phyloP scores from a whole-genome alignment of 1,284 basidiomycete species.

The Puccinia hordei region DNA sequence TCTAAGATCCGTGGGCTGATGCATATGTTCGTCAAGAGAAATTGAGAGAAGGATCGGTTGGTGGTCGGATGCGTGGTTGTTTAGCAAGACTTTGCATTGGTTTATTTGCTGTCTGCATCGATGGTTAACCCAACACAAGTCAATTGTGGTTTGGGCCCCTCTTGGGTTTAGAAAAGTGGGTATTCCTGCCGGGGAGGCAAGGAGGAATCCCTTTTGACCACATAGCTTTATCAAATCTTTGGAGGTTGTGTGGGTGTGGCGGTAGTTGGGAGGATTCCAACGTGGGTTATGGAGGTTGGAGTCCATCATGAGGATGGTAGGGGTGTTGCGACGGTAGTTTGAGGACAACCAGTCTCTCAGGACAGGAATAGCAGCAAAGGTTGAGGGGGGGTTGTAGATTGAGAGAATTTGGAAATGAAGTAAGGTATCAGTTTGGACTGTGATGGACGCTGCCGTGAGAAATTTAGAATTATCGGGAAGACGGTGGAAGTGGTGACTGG shows the following conservation, averaged over 20 bases:
- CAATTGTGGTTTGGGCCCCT: too few species aligned
- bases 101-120: neutral
- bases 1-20: neutral
- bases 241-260: neutral
- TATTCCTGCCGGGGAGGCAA: too few species aligned
- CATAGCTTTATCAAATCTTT: neutral
- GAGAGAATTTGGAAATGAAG: neutral
- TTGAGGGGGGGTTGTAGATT: neutral
- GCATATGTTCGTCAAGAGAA: neutral
- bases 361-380: neutral
- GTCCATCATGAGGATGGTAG: conserved; percentile 6
- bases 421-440: neutral
- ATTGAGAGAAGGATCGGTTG: conserved; percentile 7
- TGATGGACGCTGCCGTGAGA: neutral
- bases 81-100: neutral
- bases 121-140: conserved; percentile 14
- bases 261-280: neutral
- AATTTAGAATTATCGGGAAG: neutral
- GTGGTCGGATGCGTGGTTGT: conserved; percentile 40
- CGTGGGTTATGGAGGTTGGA: conserved; percentile 21
- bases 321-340: neutral
- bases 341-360: neutral
- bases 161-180: too few species aligned
- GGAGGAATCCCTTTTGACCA: conserved; percentile 1
- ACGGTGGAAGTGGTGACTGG: neutral